Conservation (phyloP, 108 stramenopile genomes). For the Cyclotella atomus region DNA sequence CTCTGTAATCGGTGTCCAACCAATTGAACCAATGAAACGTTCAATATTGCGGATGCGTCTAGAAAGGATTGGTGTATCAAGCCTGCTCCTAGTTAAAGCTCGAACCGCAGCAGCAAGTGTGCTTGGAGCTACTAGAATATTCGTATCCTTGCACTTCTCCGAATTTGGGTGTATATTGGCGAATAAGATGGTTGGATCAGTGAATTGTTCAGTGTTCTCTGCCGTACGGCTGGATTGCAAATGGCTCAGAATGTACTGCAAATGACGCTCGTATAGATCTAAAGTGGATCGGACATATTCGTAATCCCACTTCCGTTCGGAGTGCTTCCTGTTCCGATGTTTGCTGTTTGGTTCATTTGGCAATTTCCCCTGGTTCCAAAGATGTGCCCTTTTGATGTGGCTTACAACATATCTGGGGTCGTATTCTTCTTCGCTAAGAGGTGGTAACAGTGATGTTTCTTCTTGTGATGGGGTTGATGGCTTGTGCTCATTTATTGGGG, state of each 20-base stretch:
- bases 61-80: constrained; percentile 61
- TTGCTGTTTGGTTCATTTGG: constrained; percentile 15
- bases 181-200: constrained; percentile 1
- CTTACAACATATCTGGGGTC: constrained; percentile 22
- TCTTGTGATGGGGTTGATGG: neutral
- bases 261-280: constrained; percentile 47
- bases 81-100: constrained; percentile 59
- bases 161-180: constrained; percentile 34
- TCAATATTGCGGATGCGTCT: constrained; percentile 68
- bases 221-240: constrained; percentile 4
- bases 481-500: neutral
- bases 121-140: constrained; percentile 56
- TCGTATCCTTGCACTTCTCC: constrained; percentile 35
- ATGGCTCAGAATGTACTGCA: constrained; percentile 37
- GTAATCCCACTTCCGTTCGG: constrained; percentile 44
- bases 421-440: constrained; percentile 38
- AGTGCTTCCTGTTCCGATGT: constrained; percentile 17
- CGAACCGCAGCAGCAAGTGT: constrained; percentile 59
- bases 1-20: constrained; percentile 73
- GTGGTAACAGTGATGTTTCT: constrained; percentile 3
- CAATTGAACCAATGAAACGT: constrained; percentile 64
- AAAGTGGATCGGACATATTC: constrained; percentile 39
- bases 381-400: constrained; percentile 27
- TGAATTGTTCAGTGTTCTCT: neutral
- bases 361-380: constrained; percentile 39